These are phyloP conservation scores for Neurospora tetraspora DNA, from an alignment of 495 filamentous ascomycete species.

Conservation along the genomic window DNA sequence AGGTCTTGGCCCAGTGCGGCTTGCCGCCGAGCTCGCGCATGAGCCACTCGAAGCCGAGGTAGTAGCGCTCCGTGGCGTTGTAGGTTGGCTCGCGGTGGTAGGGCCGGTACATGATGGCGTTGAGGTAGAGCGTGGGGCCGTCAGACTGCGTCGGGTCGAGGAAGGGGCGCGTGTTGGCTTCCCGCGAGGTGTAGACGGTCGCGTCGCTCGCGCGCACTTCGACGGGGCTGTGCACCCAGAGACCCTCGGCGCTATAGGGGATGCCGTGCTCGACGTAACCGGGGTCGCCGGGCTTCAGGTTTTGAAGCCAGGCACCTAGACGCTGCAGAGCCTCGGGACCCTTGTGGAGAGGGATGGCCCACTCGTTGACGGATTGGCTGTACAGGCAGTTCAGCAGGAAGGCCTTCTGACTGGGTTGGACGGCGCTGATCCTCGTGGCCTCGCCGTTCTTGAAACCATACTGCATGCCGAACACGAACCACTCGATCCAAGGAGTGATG, in stretches of 20 bases:
- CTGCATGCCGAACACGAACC: slow-evolving; percentile 92
- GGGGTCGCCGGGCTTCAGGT: slow-evolving; percentile 37
- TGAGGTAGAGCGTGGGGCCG: slow-evolving; percentile 82
- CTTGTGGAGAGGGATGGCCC: slow-evolving; percentile 82
- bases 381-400: slow-evolving; percentile 95
- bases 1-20: slow-evolving; percentile 98
- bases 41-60: slow-evolving; percentile 88
- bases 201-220: slow-evolving; percentile 85
- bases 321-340: slow-evolving; percentile 83
- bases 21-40: slow-evolving; percentile 86
- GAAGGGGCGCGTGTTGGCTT: slow-evolving; percentile 50
- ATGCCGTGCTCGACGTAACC: slow-evolving; percentile 56
- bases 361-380: slow-evolving; percentile 95
- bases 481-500: slow-evolving; percentile 77
- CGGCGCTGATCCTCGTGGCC: slow-evolving; percentile 46
- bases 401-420: slow-evolving; percentile 70
- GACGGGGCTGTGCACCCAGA: slow-evolving; percentile 88
- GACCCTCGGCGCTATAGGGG: slow-evolving; percentile 63
- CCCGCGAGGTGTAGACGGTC: slow-evolving; percentile 29
- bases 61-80: slow-evolving; percentile 56
- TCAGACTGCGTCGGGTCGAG: slow-evolving; percentile 58
- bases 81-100: slow-evolving; percentile 76
- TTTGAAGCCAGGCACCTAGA: slow-evolving; percentile 75
- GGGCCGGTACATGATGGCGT: slow-evolving; percentile 89
- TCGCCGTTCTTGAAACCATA: slow-evolving; percentile 73